Conservation (phyloP, 2,329 filamentous ascomycete species). For the Microcyclospora tardicrescens region DNA sequence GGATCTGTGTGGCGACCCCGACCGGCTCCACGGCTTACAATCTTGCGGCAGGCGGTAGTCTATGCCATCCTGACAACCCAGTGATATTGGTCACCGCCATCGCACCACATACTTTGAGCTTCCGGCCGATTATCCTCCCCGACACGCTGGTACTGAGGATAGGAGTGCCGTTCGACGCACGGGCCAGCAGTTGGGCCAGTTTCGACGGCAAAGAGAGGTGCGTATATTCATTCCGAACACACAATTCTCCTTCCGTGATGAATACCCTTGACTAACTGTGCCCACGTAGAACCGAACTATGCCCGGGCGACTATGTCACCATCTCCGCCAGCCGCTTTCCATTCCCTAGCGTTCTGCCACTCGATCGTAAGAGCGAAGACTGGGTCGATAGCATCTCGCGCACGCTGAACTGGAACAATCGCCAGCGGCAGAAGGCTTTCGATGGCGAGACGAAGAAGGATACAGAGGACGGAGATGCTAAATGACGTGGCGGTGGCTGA, state of each 20-base stretch:
- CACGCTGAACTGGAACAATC: slow-evolving; percentile 70
- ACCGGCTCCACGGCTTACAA: slow-evolving; percentile 95
- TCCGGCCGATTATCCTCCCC: slow-evolving; percentile 89
- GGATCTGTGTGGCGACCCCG: slow-evolving; percentile 84
- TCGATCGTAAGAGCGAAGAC: slow-evolving; percentile 58
- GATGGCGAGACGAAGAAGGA: slow-evolving; percentile 19
- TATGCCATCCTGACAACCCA: slow-evolving; percentile 92
- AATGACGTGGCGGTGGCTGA: too few species aligned
- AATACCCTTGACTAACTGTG: not conserved
- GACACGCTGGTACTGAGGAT: slow-evolving; percentile 90
- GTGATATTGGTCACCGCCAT: slow-evolving; percentile 92
- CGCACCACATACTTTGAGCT: slow-evolving; percentile 86
- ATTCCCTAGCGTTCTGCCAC: slow-evolving; percentile 62
- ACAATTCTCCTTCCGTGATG: not conserved
- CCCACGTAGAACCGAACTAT: slow-evolving; percentile 41
- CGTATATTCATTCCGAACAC: slow-evolving; percentile 5
- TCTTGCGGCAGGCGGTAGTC: slow-evolving; percentile 82
- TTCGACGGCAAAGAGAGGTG: slow-evolving; percentile 84
- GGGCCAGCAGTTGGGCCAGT: slow-evolving; percentile 88
- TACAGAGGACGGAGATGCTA: too few species aligned
- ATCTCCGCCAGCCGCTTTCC: slow-evolving; percentile 70
- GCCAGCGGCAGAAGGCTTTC: slow-evolving; percentile 60
- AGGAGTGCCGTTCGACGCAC: slow-evolving; percentile 86
- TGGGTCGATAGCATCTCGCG: slow-evolving; percentile 72
- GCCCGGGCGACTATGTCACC: slow-evolving; percentile 71